Evolutionary conservation across 1,284 basidiomycete species (phyloP).

Genomic region (Rhodotorula sp.): DNA sequence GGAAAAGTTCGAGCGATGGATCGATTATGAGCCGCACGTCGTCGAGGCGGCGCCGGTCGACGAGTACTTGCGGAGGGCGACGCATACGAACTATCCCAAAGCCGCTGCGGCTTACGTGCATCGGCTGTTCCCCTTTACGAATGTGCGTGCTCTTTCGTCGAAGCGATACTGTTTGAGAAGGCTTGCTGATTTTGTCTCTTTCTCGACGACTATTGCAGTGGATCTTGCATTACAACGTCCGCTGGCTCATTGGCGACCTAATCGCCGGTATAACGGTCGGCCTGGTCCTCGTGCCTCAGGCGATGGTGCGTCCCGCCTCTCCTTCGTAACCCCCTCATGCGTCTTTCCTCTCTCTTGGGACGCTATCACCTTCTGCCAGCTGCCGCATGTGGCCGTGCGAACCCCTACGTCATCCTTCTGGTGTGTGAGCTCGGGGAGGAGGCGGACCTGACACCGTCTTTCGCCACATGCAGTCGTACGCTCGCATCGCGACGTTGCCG

Average conservation of each 20-base stretch:
- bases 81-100: neutral
- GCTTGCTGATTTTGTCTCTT: neutral
- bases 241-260: slow-evolving; percentile 45
- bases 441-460: neutral
- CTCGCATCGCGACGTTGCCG: slow-evolving; percentile 75
- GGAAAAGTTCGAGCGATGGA: neutral
- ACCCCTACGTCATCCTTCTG: neutral
- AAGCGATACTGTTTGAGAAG: neutral
- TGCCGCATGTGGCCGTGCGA: too few species aligned
- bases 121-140: slow-evolving; percentile 50
- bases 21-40: slow-evolving; percentile 26
- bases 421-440: neutral
- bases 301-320: slow-evolving; percentile 19
- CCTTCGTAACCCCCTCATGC: neutral
- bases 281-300: slow-evolving; percentile 39
- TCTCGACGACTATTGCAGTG: too few species aligned
- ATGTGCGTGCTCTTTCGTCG: slow-evolving; percentile 43
- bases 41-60: slow-evolving; percentile 22
- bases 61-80: slow-evolving; percentile 2
- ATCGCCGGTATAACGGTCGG: slow-evolving; percentile 51
- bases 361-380: too few species aligned
- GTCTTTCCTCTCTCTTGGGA: neutral
- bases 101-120: slow-evolving; percentile 40
- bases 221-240: slow-evolving; percentile 10
- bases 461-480: slow-evolving; percentile 46